phyloP scores from a whole-genome alignment of 768 basidiomycete species.

The Suillus clintonianus region DNA sequence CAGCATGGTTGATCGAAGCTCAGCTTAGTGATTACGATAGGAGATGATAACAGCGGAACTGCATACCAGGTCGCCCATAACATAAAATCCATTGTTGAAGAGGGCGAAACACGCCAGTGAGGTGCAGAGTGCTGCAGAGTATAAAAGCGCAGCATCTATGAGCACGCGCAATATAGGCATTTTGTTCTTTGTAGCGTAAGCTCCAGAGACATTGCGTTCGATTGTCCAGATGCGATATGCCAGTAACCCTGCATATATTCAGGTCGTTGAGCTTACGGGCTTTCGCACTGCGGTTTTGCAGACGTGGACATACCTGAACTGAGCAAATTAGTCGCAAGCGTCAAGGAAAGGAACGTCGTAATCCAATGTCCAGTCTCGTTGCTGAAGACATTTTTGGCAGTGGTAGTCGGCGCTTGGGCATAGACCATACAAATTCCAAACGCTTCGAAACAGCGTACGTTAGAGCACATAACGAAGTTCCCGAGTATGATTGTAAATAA shows the following conservation, averaged over 20 bases:
- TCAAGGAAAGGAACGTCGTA: slow-evolving; percentile 3
- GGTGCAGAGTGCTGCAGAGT: neutral
- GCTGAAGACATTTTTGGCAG: neutral
- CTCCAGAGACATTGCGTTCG: neutral
- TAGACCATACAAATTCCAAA: slow-evolving; percentile 4
- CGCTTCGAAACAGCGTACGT: neutral
- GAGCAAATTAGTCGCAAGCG: slow-evolving; percentile 5
- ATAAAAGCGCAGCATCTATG: neutral
- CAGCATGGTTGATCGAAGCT: neutral
- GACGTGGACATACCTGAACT: neutral
- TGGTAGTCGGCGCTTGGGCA: neutral
- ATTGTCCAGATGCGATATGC: slow-evolving; percentile 5
- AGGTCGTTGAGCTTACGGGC: neutral
- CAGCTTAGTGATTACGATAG: neutral
- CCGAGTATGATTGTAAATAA: neutral
- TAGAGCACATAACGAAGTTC: neutral
- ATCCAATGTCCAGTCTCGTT: slow-evolving; percentile 7
- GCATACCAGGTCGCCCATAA: neutral
- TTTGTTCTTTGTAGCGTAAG: neutral
- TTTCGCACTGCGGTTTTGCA: neutral
- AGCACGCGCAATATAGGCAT: neutral
- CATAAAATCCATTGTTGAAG: neutral
- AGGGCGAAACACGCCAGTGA: neutral
- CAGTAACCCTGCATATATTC: neutral
- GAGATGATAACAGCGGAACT: neutral